A percentile compares a stretch with the other conserved stretches of the same genome.
Conservation (phyloP, 495 filamentous ascomycete species). For the Podospora bellae-mahoneyi region DNA sequence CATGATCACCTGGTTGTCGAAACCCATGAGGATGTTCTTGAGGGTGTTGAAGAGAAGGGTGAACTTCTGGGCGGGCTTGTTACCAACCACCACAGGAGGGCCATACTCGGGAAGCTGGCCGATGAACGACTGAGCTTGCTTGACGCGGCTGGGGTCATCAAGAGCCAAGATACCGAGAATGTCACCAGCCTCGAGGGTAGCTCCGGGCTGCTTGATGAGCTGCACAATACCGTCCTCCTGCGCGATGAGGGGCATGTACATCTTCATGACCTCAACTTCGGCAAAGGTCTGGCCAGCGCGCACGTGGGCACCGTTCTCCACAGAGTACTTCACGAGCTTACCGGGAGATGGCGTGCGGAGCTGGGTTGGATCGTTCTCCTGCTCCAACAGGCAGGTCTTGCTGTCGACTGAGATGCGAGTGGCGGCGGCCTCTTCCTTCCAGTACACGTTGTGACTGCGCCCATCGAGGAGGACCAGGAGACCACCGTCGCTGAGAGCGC, state of each 20-base stretch:
- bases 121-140: conserved; percentile 94
- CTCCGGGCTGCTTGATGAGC: conserved; percentile 97
- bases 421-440: conserved; percentile 96
- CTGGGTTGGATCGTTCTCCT: conserved; percentile 98
- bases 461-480: conserved; percentile 87
- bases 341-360: conserved; percentile 91
- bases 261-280: conserved; percentile 99
- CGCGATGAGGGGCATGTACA: conserved; percentile 99
- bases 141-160: conserved; percentile 93
- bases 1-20: conserved; percentile 98
- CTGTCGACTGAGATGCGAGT: conserved; percentile 94
- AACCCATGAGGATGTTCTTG: conserved; percentile 85
- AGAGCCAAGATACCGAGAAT: conserved; percentile 96
- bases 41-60: conserved; percentile 71
- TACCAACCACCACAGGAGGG: conserved; percentile 78
- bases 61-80: conserved; percentile 89
- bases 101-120: conserved; percentile 88
- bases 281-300: conserved; percentile 90
- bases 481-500: conserved; percentile 89
- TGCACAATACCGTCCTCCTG: conserved; percentile 96
- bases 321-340: conserved; percentile 97
- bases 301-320: conserved; percentile 95
- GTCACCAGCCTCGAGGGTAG: conserved; percentile 95
- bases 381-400: conserved; percentile 96
- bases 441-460: conserved; percentile 96